These are phyloP conservation scores for Chlamydomonas asymmetrica DNA, from an alignment of 139 green algal genomes.

Conservation along the genomic window DNA sequence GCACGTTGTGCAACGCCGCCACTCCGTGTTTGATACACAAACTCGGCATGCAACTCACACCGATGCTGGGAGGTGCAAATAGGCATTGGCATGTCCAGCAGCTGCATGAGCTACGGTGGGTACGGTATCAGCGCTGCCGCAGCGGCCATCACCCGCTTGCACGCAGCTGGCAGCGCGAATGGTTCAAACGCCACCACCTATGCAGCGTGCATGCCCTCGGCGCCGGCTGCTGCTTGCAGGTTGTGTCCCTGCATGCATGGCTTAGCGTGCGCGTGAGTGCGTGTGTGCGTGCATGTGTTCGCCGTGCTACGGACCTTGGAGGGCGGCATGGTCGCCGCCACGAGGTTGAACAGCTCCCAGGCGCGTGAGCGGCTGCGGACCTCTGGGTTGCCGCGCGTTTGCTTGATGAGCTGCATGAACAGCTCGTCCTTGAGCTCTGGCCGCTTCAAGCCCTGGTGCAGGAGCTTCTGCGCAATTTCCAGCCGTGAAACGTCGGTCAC, in stretches of 20 bases:
- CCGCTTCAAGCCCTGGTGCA: slow-evolving; percentile 86
- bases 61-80: too few species aligned
- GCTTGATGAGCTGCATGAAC: slow-evolving; percentile 88
- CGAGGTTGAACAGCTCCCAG: slow-evolving; percentile 92
- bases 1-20: too few species aligned
- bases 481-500: slow-evolving; percentile 33
- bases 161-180: too few species aligned
- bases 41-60: too few species aligned
- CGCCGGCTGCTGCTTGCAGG: too few species aligned
- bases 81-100: too few species aligned
- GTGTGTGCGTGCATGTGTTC: background rate
- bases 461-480: slow-evolving; percentile 88
- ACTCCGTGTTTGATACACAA: too few species aligned
- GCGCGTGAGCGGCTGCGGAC: slow-evolving; percentile 39
- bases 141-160: too few species aligned
- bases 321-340: slow-evolving; percentile 84
- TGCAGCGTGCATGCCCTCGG: background rate
- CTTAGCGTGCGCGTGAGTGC: too few species aligned
- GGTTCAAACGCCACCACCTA: background rate
- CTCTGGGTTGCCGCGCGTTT: slow-evolving; percentile 82
- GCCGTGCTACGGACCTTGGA: slow-evolving; percentile 53
- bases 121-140: too few species aligned
- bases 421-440: slow-evolving; percentile 94
- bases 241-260: too few species aligned
- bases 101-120: too few species aligned